Evolutionary conservation across 352 stramenopile genomes (phyloP), one percentile per base, ranked within the genome.

Genomic region (Phytophthora sojae): DNA sequence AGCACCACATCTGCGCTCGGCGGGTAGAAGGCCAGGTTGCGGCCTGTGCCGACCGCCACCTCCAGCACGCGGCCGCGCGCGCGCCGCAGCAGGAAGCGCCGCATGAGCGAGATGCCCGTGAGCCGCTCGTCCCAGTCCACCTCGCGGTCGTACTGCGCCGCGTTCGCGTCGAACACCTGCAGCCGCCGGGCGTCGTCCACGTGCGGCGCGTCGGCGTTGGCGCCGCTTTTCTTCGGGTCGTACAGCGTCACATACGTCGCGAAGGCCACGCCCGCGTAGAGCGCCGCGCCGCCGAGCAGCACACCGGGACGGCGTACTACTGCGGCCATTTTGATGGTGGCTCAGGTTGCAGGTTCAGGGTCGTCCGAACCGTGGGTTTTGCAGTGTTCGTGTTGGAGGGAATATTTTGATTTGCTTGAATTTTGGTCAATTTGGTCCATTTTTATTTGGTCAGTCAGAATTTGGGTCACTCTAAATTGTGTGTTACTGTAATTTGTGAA

Each of bases 1-100:
- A 96, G 77, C 68, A 80, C 86, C 12, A 95, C 69, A 25, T 70
- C 68, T 12, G 77, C 35, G 23, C 71, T 35, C 0, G 58, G 9
- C 6, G 76, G 79, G 82, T 99, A 99, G 61, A 93, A 98, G 23
- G 60, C 53, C n/a, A 99, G 64, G 67, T 98, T 99, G 32, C 98
- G 86, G 6, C 94, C 97, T 14, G 96, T 99, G n/a, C 96, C 97
- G 9, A 86, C 92, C 1, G 95, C 95, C 63, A 99, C 90, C 78
- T 99, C 97, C 21, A 99, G 80, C 61, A 98, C 88, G 6, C 75
- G 65, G 25, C 95, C 97, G 32, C 61, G 47, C 0, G 95, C 91
- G 17, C 84, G 69, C 12, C 64, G 53, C 50, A 99, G 82, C 45
- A 99, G 63, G 25, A 88, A 88, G 55, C 86, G 87, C 3, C 92